phyloP scores from a whole-genome alignment of 495 filamentous ascomycete species.

The Cercophora samala region DNA sequence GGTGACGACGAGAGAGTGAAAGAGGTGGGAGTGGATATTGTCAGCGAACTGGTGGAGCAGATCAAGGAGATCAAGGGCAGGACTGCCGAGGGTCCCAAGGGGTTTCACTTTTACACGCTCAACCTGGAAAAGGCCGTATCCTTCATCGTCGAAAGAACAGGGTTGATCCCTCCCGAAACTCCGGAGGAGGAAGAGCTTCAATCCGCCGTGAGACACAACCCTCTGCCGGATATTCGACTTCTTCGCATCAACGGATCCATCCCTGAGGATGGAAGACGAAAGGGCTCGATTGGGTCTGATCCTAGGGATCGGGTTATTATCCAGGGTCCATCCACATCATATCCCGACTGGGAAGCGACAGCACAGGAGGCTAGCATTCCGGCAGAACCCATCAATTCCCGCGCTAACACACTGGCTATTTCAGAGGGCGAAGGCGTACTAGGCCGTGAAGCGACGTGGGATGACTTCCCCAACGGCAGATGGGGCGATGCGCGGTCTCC shows the following conservation, averaged over 20 bases:
- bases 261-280: constrained; percentile 32
- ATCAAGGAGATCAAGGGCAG: constrained; percentile 60
- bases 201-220: constrained; percentile 46
- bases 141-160: constrained; percentile 80
- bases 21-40: constrained; percentile 63
- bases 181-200: constrained; percentile 40
- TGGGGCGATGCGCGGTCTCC: constrained; percentile 90
- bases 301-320: constrained; percentile 85
- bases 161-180: constrained; percentile 67
- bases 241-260: constrained; percentile 35
- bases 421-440: constrained; percentile 89
- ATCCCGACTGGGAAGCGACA: constrained; percentile 63
- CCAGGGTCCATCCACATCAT: constrained; percentile 48
- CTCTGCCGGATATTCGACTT: constrained; percentile 39
- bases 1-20: constrained; percentile 93
- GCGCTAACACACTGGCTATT: constrained; percentile 82
- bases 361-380: constrained; percentile 62
- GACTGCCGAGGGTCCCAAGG: constrained; percentile 53
- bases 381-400: constrained; percentile 56
- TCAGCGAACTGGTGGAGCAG: constrained; percentile 65
- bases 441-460: constrained; percentile 95
- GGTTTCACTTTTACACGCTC: constrained; percentile 96
- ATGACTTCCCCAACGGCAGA: constrained; percentile 95
- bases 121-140: constrained; percentile 96
- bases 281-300: constrained; percentile 55